phyloP scores from a whole-genome alignment of 805 yeast genomes.

The Pichia exigua region DNA sequence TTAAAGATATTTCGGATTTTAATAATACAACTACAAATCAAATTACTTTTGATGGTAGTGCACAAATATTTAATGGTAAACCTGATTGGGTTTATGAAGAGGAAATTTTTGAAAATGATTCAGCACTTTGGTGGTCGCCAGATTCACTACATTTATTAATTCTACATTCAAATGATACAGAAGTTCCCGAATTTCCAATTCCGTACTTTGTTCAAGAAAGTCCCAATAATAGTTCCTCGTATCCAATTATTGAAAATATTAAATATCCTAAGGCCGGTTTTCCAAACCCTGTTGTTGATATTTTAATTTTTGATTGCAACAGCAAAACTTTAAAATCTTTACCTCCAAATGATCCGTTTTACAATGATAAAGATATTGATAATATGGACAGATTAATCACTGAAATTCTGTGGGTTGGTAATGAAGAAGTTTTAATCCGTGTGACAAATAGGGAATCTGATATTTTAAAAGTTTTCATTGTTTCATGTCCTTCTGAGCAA shows the following conservation, averaged over 20 bases:
- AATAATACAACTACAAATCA: conserved; percentile 29
- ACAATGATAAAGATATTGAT: conserved; percentile 33
- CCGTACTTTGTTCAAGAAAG: conserved; percentile 62
- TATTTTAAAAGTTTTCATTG: conserved; percentile 45
- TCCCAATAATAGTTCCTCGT: conserved; percentile 27
- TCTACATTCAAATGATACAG: conserved; percentile 62
- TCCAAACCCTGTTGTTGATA: conserved; percentile 59
- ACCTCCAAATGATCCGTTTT: conserved; percentile 30
- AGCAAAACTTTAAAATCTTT: conserved; percentile 18
- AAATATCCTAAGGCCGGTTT: conserved; percentile 85
- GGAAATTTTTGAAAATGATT: conserved; percentile 66
- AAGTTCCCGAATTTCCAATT: conserved; percentile 63
- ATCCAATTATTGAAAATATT: conserved; percentile 53
- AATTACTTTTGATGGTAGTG: conserved; percentile 65
- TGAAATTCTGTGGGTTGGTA: conserved; percentile 67
- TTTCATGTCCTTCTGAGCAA: conserved; percentile 33
- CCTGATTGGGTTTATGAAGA: conserved; percentile 97
- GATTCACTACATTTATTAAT: conserved; percentile 57
- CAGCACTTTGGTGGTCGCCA: conserved; percentile 86
- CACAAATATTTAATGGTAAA: conserved; percentile 69
- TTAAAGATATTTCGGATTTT: conserved; percentile 32
- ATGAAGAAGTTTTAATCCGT: conserved; percentile 41
- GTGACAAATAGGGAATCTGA: conserved; percentile 63
- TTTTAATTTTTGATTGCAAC: conserved; percentile 37
- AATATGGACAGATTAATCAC: conserved; percentile 46